phyloP scores from a whole-genome alignment of 306 rosid genomes.

The Rubus idaeus region DNA sequence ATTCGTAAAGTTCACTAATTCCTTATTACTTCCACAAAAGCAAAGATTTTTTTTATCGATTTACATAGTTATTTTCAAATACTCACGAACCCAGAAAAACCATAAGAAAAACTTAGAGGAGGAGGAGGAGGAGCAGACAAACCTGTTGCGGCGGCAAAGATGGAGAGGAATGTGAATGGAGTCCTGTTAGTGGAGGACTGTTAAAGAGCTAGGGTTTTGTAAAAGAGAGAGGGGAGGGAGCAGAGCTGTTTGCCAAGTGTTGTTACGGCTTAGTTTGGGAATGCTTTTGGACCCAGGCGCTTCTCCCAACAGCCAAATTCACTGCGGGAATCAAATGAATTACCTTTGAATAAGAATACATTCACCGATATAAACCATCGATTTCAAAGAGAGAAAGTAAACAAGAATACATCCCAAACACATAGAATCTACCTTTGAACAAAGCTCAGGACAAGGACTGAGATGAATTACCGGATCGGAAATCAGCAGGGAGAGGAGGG shows the following conservation, averaged over 20 bases:
- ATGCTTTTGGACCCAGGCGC: too few species aligned
- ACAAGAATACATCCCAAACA: slow-evolving; percentile 68
- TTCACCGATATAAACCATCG: too few species aligned
- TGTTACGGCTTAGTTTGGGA: too few species aligned
- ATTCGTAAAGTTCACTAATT: too few species aligned
- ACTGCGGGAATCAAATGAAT: too few species aligned
- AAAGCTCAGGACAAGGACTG: slow-evolving; percentile 70
- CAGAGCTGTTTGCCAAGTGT: too few species aligned
- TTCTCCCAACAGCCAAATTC: too few species aligned
- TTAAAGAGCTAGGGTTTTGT: not conserved
- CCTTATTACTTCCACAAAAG: too few species aligned
- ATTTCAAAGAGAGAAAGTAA: too few species aligned
- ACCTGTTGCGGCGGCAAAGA: not conserved
- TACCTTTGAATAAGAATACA: too few species aligned
- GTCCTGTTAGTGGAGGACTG: not conserved
- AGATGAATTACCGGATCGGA: slow-evolving; percentile 69
- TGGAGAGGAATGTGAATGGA: not conserved
- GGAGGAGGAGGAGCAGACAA: not conserved
- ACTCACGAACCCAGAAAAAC: too few species aligned
- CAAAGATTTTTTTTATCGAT: too few species aligned
- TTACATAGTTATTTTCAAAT: not conserved
- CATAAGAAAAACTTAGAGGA: not conserved
- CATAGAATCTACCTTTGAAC: slow-evolving; percentile 49
- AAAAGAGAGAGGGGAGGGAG: not conserved
- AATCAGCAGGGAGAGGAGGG: slow-evolving; percentile 70